These are phyloP conservation scores for Tetracentron sinense DNA, from an alignment of 164 flowering plant genomes.

Conservation along the genomic window DNA sequence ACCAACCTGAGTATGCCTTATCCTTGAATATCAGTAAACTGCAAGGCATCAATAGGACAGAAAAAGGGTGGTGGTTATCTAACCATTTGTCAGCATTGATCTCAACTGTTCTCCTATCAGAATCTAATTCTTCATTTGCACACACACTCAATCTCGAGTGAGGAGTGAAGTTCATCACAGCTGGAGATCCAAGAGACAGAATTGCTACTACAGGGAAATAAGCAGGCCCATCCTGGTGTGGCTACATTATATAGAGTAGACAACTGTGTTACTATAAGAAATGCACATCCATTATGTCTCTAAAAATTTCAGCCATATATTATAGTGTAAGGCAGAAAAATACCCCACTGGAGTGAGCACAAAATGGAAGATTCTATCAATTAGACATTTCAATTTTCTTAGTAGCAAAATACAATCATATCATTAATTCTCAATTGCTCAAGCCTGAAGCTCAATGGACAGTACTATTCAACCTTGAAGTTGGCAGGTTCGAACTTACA, in stretches of 20 bases:
- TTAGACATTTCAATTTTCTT: no score
- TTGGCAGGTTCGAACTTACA: no score
- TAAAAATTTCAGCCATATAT: not conserved
- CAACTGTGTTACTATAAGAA: slow-evolving; percentile 1
- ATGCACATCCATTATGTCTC: not conserved
- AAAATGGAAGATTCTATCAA: no score
- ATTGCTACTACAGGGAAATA: slow-evolving; percentile 91
- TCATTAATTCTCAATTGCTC: no score
- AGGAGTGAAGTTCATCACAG: slow-evolving; percentile 81
- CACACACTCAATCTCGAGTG: slow-evolving; percentile 45
- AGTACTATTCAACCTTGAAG: no score
- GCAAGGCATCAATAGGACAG: slow-evolving; percentile 73
- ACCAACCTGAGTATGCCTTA: slow-evolving; percentile 64
- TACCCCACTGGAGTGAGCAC: not conserved
- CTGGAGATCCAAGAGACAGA: slow-evolving; percentile 84
- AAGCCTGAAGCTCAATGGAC: no score
- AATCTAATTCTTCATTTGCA: slow-evolving; percentile 13
- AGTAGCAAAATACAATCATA: no score
- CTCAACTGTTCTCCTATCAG: slow-evolving; percentile 14
- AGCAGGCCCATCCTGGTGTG: slow-evolving; percentile 96
- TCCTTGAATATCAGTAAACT: slow-evolving; percentile 91
- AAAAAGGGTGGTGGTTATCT: slow-evolving; percentile 43
- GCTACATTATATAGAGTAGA: slow-evolving; percentile 36
- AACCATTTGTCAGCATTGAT: slow-evolving; percentile 8
- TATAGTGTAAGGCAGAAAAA: not conserved